phyloP scores from a whole-genome alignment of 1,284 basidiomycete species.

The Ustilago bromivora region DNA sequence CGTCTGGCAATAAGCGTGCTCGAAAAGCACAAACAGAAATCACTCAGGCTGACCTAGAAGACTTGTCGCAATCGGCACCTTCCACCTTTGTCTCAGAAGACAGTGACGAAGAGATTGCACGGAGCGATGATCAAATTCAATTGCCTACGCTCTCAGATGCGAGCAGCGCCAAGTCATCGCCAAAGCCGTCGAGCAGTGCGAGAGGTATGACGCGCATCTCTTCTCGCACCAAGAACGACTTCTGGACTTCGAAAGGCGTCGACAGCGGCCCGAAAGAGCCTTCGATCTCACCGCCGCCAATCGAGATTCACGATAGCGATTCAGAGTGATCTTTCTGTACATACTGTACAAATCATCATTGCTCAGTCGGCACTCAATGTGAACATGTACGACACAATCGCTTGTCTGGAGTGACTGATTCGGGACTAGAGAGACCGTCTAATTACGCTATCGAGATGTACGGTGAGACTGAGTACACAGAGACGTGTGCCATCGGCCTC shows the following conservation, averaged over 20 bases:
- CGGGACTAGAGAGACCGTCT: background rate
- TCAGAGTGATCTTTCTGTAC: background rate
- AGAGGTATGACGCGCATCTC: conserved; percentile 36
- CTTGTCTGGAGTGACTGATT: background rate
- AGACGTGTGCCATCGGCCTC: background rate
- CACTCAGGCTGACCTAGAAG: conserved; percentile 42
- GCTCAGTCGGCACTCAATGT: background rate
- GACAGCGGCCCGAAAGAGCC: conserved; percentile 17
- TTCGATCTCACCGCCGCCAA: conserved; percentile 34
- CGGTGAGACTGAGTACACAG: background rate
- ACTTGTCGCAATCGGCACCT: conserved; percentile 46
- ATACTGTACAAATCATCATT: background rate
- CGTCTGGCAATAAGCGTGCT: conserved; percentile 18
- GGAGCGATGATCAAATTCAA: conserved; percentile 27
- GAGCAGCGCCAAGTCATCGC: conserved; percentile 26
- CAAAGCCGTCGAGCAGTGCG: conserved; percentile 13
- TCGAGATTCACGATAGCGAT: conserved; percentile 8
- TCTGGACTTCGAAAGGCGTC: conserved; percentile 45
- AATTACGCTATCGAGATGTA: background rate
- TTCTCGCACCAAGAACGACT: conserved; percentile 48
- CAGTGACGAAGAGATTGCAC: conserved; percentile 26
- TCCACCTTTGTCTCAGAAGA: conserved; percentile 49
- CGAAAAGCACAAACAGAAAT: conserved; percentile 23
- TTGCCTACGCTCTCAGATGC: conserved; percentile 34
- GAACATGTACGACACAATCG: background rate